Base-by-base conservation (phyloP, 1,284 basidiomycete genomes). In the Coriolopsis trogii region DNA sequence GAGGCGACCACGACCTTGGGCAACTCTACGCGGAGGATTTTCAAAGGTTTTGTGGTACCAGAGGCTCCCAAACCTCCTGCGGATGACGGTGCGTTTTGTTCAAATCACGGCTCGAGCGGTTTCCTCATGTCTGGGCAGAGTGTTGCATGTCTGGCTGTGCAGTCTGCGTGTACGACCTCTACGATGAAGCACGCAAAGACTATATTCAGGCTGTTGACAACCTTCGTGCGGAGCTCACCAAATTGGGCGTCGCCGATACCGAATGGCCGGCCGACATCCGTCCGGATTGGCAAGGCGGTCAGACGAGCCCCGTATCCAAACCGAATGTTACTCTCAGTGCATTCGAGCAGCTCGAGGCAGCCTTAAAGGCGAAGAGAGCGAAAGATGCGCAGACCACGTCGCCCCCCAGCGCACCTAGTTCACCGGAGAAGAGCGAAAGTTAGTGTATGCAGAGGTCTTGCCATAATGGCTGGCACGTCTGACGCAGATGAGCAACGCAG, bases 101-200 rank as follows among this genome's bases (percentile, higher is more conserved):
- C 24, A 12, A 5, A 26, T 10, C 47, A 2, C 20, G 6, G 3
- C 15, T 16, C 21, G 15, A 42, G 4, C 28, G 6, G 3, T 13
- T 16, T 31, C 5, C 12, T 41, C 21, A 30, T 24, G 13, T 16
- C 12, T 41, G 9, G 4, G 4, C 59, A 93, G 91, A 93, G 70
- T 94, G 93, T 69, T 95, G 93, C 71, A 94, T 93, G 91, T 93
- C 90, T 8, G 91, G 91, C 25, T 95, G 93, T 63, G 89, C 91
- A 0, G 73, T 93, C 29, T 95, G 93, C 68, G 89, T 95, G 6
- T 90, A 95, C 67, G 92, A 93, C 60, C 71, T 95, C 23, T 93
- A 95, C 69, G 82, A 88, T 47, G 91, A 93, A 42, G 82, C 89
- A 1, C 68, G 92, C 3, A 73, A 77, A n/a, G 75, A 75, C 10